phyloP scores from a whole-genome alignment of 2,329 filamentous ascomycete genomes.

The Eurotiales sp. region DNA sequence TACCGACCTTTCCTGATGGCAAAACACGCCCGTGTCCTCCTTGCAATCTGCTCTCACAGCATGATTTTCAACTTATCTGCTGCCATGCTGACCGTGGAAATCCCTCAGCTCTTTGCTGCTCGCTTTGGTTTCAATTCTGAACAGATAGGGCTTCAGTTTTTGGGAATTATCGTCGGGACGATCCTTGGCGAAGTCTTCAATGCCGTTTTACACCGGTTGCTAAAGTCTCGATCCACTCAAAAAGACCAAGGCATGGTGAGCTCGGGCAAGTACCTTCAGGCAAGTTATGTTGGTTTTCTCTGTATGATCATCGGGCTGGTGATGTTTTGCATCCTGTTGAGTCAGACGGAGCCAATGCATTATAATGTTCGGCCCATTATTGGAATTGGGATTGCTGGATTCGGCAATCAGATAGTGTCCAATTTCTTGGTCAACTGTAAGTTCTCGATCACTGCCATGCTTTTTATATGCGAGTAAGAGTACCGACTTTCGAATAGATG shows the following conservation, averaged over 20 bases:
- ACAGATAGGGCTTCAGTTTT: slow-evolving; percentile 53
- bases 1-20: neutral
- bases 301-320: slow-evolving; percentile 49
- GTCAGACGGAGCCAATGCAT: slow-evolving; percentile 38
- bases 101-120: slow-evolving; percentile 52
- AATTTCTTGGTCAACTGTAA: slow-evolving; percentile 57
- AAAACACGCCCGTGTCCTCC: slow-evolving; percentile 38
- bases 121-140: slow-evolving; percentile 53
- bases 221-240: neutral
- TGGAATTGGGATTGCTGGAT: slow-evolving; percentile 50
- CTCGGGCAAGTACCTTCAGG: neutral
- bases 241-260: neutral
- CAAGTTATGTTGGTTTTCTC: neutral
- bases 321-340: slow-evolving; percentile 53
- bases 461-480: neutral
- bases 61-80: slow-evolving; percentile 51
- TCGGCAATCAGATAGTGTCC: slow-evolving; percentile 60
- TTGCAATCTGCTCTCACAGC: slow-evolving; percentile 48
- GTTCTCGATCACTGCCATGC: neutral
- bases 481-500: slow-evolving; percentile 20
- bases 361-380: slow-evolving; percentile 57
- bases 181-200: neutral
- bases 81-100: slow-evolving; percentile 52
- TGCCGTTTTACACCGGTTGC: neutral
- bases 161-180: slow-evolving; percentile 50